Evolutionary conservation across 495 filamentous ascomycete species (phyloP), one percentile per base, ranked within the genome.

Genomic region (Talaromyces proteolyticus): DNA sequence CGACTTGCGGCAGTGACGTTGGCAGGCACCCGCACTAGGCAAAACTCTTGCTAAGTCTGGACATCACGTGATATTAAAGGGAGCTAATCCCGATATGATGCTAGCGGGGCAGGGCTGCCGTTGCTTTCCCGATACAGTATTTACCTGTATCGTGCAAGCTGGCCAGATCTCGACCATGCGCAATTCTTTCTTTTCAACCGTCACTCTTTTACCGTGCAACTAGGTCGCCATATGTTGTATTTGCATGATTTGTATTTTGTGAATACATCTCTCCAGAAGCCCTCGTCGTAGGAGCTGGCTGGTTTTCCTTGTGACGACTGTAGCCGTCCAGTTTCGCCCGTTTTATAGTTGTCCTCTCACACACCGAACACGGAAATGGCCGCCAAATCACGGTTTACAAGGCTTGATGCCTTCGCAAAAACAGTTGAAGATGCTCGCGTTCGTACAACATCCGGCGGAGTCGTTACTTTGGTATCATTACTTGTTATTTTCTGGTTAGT

Each of bases 401-500:
- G 88, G 74, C 86, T 98, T 40, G 93, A 98, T 66, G 93, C 93
- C 72, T 98, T 98, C 66, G 93, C 91, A 29, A 98, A 98, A 69
- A 98, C 93, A 29, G 93, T 98, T 41, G 94, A 97, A 62, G 93
- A 98, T 84, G 93, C 93, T 53, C 81, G 94, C 52, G 81, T 97
- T 66, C 87, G 94, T 59, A 98, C 93, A n/a, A 97, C 94, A 11
- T 93, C 89, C 11, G 93, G 93, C 44, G 93, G 93, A 57, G 82
- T 97, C 52, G 89, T 98, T 61, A 98, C 93, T 49, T 88, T 98
- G 58, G 78, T 82, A 55, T 94, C 89, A 54, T 67, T 98, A 57
- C 69, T 97, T 20, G 76, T 96, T 50, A 87, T 98, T 12, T 58
- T 96, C 36, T 95, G 83, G 66, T 80, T 98, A 48, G 80, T 90